These are phyloP conservation scores for Fabrea salina DNA, from an alignment of 169 alveolate genomes.

Conservation along the genomic window DNA sequence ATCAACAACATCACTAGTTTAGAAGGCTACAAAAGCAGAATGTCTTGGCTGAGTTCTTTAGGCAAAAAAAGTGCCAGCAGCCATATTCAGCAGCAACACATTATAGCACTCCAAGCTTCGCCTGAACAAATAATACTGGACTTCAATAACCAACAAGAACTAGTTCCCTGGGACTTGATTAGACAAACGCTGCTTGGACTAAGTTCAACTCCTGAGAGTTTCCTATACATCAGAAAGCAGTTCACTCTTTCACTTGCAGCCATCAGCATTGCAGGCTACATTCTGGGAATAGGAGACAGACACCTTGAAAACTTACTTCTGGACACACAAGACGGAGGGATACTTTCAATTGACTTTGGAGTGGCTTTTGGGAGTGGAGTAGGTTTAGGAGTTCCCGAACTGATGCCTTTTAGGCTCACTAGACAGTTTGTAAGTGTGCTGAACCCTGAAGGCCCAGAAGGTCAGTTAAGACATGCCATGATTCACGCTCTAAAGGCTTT, in stretches of 20 bases:
- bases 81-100: slow-evolving; percentile 52
- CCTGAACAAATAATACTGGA: slow-evolving; percentile 58
- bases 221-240: slow-evolving; percentile 64
- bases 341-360: slow-evolving; percentile 88
- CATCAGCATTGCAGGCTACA: slow-evolving; percentile 75
- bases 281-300: slow-evolving; percentile 88
- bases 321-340: slow-evolving; percentile 73
- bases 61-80: slow-evolving; percentile 42
- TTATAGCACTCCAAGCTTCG: slow-evolving; percentile 33
- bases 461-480: slow-evolving; percentile 77
- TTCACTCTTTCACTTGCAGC: slow-evolving; percentile 78
- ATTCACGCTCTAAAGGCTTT: slow-evolving; percentile 65
- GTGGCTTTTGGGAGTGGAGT: slow-evolving; percentile 84
- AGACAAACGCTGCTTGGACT: slow-evolving; percentile 71
- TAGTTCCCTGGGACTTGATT: slow-evolving; percentile 68
- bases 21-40: slow-evolving; percentile 57
- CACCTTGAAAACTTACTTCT: slow-evolving; percentile 86
- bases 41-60: slow-evolving; percentile 62
- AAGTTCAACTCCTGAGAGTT: slow-evolving; percentile 74
- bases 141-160: slow-evolving; percentile 62
- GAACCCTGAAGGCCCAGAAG: slow-evolving; percentile 78
- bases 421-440: slow-evolving; percentile 67
- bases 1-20: slow-evolving; percentile 54
- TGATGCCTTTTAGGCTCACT: slow-evolving; percentile 84
- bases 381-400: slow-evolving; percentile 80